Conservation (phyloP, 163 green algal species). For the Picocystis sp. region DNA sequence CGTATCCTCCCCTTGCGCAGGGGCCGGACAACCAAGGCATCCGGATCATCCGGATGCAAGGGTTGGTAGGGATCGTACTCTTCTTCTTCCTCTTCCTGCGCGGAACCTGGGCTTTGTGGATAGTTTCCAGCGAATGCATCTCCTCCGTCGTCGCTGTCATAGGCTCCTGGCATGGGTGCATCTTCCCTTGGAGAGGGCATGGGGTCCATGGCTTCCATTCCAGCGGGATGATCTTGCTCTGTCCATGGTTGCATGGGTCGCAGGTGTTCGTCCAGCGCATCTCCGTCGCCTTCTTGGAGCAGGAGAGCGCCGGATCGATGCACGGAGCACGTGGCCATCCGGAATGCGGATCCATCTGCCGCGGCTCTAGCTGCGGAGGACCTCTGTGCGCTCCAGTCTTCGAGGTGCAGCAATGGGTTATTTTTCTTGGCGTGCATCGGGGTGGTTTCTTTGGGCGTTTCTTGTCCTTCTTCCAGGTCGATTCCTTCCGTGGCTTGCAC, state of each 20-base stretch:
- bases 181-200: background rate
- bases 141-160: background rate
- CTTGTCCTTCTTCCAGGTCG: background rate
- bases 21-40: background rate
- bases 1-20: constrained; percentile 5
- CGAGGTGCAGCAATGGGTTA: constrained; percentile 36
- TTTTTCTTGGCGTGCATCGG: background rate
- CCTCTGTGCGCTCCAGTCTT: constrained; percentile 18
- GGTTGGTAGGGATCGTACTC: constrained; percentile 7
- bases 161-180: background rate
- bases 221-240: background rate
- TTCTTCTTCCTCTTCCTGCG: constrained; percentile 8
- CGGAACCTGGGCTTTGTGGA: background rate
- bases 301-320: constrained; percentile 59
- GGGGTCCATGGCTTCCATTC: background rate
- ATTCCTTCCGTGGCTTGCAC: constrained; percentile 1
- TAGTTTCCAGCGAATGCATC: background rate
- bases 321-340: constrained; percentile 35
- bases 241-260: constrained; percentile 3
- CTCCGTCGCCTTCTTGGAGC: constrained; percentile 42
- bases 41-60: constrained; percentile 3
- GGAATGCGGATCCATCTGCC: constrained; percentile 5
- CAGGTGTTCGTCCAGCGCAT: constrained; percentile 39
- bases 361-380: background rate
- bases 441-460: background rate